Base-by-base conservation (phyloP, 495 filamentous ascomycete species). In the Lichenothelia convexa region DNA sequence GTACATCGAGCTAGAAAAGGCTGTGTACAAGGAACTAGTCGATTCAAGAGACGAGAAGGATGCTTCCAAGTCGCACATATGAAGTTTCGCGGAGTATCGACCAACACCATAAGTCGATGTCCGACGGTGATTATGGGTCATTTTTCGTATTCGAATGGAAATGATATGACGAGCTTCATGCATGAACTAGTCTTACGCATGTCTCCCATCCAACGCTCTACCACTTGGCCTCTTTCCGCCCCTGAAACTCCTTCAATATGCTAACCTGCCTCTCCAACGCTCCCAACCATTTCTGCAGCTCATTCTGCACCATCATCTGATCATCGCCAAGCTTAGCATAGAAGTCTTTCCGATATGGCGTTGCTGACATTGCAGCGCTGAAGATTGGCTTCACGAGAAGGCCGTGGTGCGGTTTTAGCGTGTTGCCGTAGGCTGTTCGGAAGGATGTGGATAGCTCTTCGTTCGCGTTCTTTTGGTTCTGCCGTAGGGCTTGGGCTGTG, bases 311-410 rank as follows among this genome's bases (percentile, higher is more conserved):
- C 55, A 74, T 67, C 21, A 50, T 60, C 45, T 68, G 47, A 47
- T 86, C 70, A 2, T 59, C 57, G 11, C 80, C 87, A 18, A 95
- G 60, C 68, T 93, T 94, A 33, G 47, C 51, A 51, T 93, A 93
- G 52, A 95, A 95, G 49, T 80, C 77, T 43, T 78, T 80, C 29
- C 85, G 73, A 65, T 92, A 92, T 2, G 91, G 89, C 46, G 78
- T 85, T 6, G 83, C 85, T 42, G 68, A 67, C 83, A 95, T 93
- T 44, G 91, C 89, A 38, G 82, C 75, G 45, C 67, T 76, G 67
- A 94, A 94, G 46, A 93, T 65, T 38, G 80, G 80, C 63, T 85
- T 92, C 32, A 93, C 62, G 21, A 94, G 32, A 56, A 89, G 78
- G 45, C 63, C 70, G 67, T 97, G 89, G 63, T 93, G 78, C 19